Evolutionary conservation across 2,329 filamentous ascomycete species (phyloP), one percentile per base, ranked within the genome.

Genomic region (Ophiostoma novo-ulmi): DNA sequence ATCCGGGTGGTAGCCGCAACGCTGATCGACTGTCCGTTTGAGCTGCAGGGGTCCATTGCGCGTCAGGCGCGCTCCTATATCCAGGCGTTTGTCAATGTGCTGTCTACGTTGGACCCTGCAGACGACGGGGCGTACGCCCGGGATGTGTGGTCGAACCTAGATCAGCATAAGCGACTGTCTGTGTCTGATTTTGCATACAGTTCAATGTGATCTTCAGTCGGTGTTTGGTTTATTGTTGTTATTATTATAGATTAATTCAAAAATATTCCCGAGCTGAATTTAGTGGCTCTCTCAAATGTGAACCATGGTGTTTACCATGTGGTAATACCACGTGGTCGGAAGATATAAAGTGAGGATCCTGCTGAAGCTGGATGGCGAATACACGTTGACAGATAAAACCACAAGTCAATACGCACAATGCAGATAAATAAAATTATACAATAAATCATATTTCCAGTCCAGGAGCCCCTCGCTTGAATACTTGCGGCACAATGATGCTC

Each of bases 51-150:
- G n/a, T 55, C 48, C 20, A 55, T 55, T 55, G 48, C 48, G 1
- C 48, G n/a, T 4, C 48, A 55, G 48, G 48, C 48, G 2, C n/a
- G 22, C 48, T 55, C 48, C 1, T 26, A 55, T 7, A 55, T 55
- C 48, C 48, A 55, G 20, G 20, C n/a, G n/a, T 22, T 22, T 7
- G 20, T n/a, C 48, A 55, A 55, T 22, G 48, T 55, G 48, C 48
- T 55, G n/a, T 55, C 48, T 55, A 55, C 48, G 7, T n/a, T 55
- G n/a, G 48, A 55, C n/a, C 48, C 48, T 55, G 48, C 48, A 55
- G 48, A n/a, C n/a, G 48, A 55, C n/a, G 48, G 48, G 8, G 48
- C 48, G n/a, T n/a, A 55, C 11, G 48, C 48, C n/a, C 20, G 48
- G 48, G 20, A 55, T 22, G 6, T 22, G 14, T 55, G 20, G 48